A percentile compares a stretch with the other conserved stretches of the same genome.
These are phyloP conservation scores for Saccharomycopsis selenospora DNA, from an alignment of 805 yeast genomes.

Conservation along the genomic window DNA sequence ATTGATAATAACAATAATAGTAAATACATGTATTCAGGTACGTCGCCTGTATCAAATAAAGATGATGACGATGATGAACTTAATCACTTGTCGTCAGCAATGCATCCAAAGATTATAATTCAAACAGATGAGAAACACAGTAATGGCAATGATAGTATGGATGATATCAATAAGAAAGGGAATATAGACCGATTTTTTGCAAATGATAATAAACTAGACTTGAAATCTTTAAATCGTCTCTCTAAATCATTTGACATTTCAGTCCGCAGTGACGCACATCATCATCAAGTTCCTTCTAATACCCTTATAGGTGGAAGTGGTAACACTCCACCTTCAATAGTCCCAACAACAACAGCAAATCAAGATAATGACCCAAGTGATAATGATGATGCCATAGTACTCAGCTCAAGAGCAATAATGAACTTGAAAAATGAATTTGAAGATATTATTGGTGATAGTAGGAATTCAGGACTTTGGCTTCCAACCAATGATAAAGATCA, in stretches of 20 bases:
- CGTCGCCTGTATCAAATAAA: neutral
- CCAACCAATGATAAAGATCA: neutral
- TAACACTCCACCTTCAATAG: too few species aligned
- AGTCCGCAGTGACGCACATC: too few species aligned
- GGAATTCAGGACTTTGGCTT: neutral
- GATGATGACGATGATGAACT: slow-evolving; percentile 1
- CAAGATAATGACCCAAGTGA: neutral
- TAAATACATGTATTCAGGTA: too few species aligned
- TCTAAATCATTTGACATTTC: neutral
- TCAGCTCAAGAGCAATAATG: neutral
- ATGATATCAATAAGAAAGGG: neutral
- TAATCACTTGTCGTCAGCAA: neutral
- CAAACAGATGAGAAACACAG: neutral
- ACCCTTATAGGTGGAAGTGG: too few species aligned
- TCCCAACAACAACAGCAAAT: neutral
- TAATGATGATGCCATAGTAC: neutral
- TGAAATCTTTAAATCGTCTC: neutral
- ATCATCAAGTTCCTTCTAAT: too few species aligned
- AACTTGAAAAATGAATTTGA: neutral
- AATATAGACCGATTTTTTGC: too few species aligned
- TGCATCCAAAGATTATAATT: neutral
- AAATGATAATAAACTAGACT: neutral
- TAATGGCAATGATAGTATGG: neutral
- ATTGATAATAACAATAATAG: too few species aligned
- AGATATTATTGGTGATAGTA: neutral